Evolutionary conservation across 139 green algal species (phyloP).

Genomic region (Tetraselmis chui): DNA sequence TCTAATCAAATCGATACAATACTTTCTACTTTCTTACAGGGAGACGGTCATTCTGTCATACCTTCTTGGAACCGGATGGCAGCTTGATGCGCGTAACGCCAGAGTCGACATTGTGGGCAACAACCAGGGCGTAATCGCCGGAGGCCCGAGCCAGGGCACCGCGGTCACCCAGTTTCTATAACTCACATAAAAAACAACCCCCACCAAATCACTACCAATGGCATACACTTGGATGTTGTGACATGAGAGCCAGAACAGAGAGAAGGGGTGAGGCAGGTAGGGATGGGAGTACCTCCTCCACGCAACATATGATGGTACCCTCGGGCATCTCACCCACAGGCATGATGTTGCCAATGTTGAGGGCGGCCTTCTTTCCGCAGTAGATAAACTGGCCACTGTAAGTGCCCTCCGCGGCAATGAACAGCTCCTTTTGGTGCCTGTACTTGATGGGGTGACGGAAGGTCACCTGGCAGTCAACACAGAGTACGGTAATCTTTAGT

Average conservation of each 20-base stretch:
- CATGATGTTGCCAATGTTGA: constrained; percentile 96
- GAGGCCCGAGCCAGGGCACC: constrained; percentile 85
- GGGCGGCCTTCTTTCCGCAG: constrained; percentile 89
- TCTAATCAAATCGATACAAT: no score
- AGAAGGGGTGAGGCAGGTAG: no score
- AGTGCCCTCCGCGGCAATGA: constrained; percentile 92
- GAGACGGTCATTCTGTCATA: no score
- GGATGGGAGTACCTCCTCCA: no score
- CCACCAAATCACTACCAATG: no score
- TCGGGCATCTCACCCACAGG: constrained; percentile 95
- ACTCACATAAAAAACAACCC: no score
- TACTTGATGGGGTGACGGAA: constrained; percentile 92
- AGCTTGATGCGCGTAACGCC: constrained; percentile 98
- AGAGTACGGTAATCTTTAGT: no score
- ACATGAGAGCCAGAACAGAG: no score
- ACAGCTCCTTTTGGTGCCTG: constrained; percentile 92
- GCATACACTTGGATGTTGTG: no score
- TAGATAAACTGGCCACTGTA: constrained; percentile 97
- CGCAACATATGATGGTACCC: constrained; percentile 97
- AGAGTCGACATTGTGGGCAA: constrained; percentile 95
- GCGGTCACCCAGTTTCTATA: constrained; percentile 88
- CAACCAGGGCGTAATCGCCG: constrained; percentile 95
- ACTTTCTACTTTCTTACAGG: no score
- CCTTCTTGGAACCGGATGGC: constrained; percentile 98
- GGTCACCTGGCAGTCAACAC: no score